These are phyloP conservation scores for Massariosphaeria phaeospora DNA, from an alignment of 495 filamentous ascomycete genomes.

Conservation along the genomic window DNA sequence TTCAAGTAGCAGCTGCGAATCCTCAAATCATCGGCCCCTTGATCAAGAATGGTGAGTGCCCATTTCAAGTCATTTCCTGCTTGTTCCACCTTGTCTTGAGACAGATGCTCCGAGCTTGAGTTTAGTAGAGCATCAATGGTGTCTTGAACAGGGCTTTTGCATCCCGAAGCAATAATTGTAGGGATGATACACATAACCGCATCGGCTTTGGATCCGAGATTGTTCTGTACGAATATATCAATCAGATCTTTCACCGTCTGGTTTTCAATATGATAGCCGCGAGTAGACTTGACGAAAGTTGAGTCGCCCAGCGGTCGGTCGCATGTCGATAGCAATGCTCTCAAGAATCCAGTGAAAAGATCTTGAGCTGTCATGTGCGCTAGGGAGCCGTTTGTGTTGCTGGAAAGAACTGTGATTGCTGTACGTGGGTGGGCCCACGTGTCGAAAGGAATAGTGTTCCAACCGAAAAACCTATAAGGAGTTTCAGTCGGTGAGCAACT, in stretches of 20 bases:
- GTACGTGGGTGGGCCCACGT: neutral
- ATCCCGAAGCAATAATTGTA: neutral
- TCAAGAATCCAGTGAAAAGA: neutral
- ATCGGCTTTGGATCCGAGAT: neutral
- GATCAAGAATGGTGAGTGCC: constrained; percentile 3
- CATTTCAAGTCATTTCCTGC: neutral
- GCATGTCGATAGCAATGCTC: neutral
- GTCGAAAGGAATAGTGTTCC: neutral
- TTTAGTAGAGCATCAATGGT: neutral
- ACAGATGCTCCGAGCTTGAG: neutral
- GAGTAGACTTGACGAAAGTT: neutral
- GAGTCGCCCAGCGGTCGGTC: neutral
- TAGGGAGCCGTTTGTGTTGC: neutral
- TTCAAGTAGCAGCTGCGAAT: too few species aligned
- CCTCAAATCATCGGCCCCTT: too few species aligned
- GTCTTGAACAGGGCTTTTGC: neutral
- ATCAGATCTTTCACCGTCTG: neutral
- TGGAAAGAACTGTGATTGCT: neutral
- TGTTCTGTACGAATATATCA: neutral
- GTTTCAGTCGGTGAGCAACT: neutral
- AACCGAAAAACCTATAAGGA: neutral
- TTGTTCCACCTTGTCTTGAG: neutral
- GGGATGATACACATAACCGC: neutral
- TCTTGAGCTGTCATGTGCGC: neutral
- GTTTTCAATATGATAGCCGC: neutral